A percentile compares a stretch with the other conserved stretches of the same genome.
Conservation (phyloP, 2,329 filamentous ascomycete genomes). For the Verticillium nonalfalfae region DNA sequence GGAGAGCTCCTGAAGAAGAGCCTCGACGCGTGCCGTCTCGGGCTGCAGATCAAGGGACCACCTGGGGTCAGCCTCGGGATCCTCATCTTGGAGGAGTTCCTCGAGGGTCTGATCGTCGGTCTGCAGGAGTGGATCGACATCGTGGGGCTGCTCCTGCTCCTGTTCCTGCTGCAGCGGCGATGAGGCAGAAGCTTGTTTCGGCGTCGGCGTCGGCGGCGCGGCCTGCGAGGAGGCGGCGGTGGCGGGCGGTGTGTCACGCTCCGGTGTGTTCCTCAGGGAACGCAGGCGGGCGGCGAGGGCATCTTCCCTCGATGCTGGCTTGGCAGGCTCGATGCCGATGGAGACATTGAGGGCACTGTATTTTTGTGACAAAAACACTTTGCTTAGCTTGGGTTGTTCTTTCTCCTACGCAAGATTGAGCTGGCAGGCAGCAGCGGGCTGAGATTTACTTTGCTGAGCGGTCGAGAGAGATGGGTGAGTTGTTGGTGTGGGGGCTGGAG, state of each 20-base stretch:
- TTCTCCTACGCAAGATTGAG: not conserved
- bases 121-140: constrained; percentile 29
- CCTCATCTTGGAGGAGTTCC: constrained; percentile 40
- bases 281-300: constrained; percentile 45
- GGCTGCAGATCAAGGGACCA: constrained; percentile 18
- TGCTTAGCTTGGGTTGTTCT: not conserved
- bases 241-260: constrained; percentile 8
- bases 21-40: constrained; percentile 21
- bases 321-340: constrained; percentile 33
- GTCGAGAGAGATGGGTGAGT: constrained; percentile 13
- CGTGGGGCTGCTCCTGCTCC: not conserved
- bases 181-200: not conserved
- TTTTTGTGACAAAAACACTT: not conserved
- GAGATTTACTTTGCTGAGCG: constrained; percentile 31
- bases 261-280: constrained; percentile 36
- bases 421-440: constrained; percentile 1
- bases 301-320: constrained; percentile 41
- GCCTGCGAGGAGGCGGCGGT: constrained; percentile 12
- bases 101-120: constrained; percentile 47
- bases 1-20: constrained; percentile 29
- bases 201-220: constrained; percentile 5
- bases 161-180: not conserved
- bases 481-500: constrained; percentile 12
- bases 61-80: constrained; percentile 14
- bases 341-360: constrained; percentile 16